Conservation (phyloP, 1,284 basidiomycete species). For the Naganishia sp. region DNA sequence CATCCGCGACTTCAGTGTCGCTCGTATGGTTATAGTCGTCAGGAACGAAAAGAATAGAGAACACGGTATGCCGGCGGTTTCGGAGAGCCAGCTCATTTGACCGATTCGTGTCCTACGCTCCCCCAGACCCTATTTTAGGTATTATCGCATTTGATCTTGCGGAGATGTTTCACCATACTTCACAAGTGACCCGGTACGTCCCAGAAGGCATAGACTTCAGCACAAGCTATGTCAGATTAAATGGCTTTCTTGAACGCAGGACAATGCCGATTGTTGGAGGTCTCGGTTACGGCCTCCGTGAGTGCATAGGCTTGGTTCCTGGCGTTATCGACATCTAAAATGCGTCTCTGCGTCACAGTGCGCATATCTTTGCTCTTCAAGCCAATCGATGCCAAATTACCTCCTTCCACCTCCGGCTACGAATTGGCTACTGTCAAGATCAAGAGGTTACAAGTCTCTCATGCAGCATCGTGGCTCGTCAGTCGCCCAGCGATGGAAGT, state of each 20-base stretch:
- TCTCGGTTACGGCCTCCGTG: conserved; percentile 48
- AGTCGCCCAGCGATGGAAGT: conserved; percentile 26
- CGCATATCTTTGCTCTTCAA: conserved; percentile 54
- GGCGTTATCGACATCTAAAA: too few species aligned
- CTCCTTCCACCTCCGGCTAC: conserved; percentile 45
- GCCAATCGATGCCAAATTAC: conserved; percentile 50
- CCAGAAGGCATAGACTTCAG: conserved; percentile 43
- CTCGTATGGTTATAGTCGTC: conserved; percentile 54
- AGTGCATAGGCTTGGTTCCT: neutral
- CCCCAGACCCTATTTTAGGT: conserved; percentile 48
- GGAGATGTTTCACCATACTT: conserved; percentile 41
- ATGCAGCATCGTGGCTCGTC: conserved; percentile 10
- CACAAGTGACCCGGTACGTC: conserved; percentile 45
- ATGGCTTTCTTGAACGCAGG: conserved; percentile 33
- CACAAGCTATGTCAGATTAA: neutral
- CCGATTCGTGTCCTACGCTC: neutral
- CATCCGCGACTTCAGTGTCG: conserved; percentile 53
- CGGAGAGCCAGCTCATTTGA: neutral
- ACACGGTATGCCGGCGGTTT: conserved; percentile 41
- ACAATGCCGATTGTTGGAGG: conserved; percentile 52
- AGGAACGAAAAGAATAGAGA: conserved; percentile 54
- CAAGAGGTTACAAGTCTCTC: conserved; percentile 36
- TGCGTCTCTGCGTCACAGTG: conserved; percentile 25
- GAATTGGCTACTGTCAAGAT: conserved; percentile 50
- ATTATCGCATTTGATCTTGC: conserved; percentile 42